phyloP scores from a whole-genome alignment of 2,329 filamentous ascomycete species.

The Arthrobotrys conoides region DNA sequence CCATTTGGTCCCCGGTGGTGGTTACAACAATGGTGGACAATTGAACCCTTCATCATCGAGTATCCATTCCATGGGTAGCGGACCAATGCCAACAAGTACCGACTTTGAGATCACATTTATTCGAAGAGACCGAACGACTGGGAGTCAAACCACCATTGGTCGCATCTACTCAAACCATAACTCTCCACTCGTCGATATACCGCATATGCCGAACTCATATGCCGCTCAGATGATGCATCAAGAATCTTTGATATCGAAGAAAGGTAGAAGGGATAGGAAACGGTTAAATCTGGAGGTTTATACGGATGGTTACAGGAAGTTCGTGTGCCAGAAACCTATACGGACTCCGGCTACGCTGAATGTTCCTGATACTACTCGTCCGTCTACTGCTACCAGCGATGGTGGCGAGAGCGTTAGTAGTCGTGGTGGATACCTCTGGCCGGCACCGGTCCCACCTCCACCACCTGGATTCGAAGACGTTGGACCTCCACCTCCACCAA shows the following conservation, averaged over 20 bases:
- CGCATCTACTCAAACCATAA: conserved; percentile 55
- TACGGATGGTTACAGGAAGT: conserved; percentile 50
- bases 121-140: conserved; percentile 36
- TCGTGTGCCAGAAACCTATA: conserved; percentile 29
- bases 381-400: conserved; percentile 25
- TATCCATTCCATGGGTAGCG: conserved; percentile 9
- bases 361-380: conserved; percentile 31
- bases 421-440: conserved; percentile 44
- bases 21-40: not conserved
- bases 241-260: conserved; percentile 43
- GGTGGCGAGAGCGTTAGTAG: not conserved
- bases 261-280: conserved; percentile 44
- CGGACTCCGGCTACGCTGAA: not conserved
- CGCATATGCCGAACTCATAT: conserved; percentile 49
- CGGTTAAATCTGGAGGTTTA: conserved; percentile 58
- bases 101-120: conserved; percentile 60
- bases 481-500: conserved; percentile 48
- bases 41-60: conserved; percentile 21
- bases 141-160: conserved; percentile 39
- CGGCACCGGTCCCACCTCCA: conserved; percentile 52
- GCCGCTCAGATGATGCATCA: conserved; percentile 53
- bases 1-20: conserved; percentile 26
- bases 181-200: conserved; percentile 27
- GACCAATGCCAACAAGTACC: conserved; percentile 8
- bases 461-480: conserved; percentile 48